Evolutionary conservation across 1,284 basidiomycete species (phyloP), one percentile per base, ranked within the genome.

Genomic region (Tremellales sp.): DNA sequence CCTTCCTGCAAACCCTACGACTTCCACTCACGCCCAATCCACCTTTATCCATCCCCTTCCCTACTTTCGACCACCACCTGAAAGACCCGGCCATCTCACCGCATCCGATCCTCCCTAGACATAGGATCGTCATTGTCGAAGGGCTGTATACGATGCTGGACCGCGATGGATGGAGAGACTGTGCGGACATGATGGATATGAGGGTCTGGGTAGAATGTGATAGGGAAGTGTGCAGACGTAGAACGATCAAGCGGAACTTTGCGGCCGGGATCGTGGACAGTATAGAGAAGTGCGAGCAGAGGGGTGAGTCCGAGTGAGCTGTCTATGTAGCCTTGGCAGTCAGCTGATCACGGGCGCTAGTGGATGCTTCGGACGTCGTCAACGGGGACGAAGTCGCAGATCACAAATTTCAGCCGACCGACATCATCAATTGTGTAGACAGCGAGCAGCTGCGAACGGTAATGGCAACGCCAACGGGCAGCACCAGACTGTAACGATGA

Each of bases 91-190:
- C 65, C 0, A 63, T 67, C 5, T 72, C 76, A 3, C 73, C 70
- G 4, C 68, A 85, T 12, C 65, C 74, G 0, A 80, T 97, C 23
- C 62, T 75, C 23, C 80, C 84, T 0, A 56, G 75, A 26, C 84
- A 92, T 61, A 81, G 85, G 3, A 79, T 94, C 46, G 79, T 94
- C 46, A 69, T 93, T 50, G 80, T 93, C 52, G 89, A 94, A 72
- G 89, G 91, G 0, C 74, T 94, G 8, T 92, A 94, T 70, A 81
- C 83, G 4, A 81, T 89, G 52, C 79, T 91, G 19, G 78, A 83
- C 29, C 75, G 82, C 17, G 10, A 5, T 22, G 84, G 85, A 0
- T 97, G 93, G 93, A 67, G 66, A 1, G 78, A 80, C 15, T 86
- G 84, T 1, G 82, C 84, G 0, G 69, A 74, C 22, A 64, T 81